These are phyloP conservation scores for Penicillium argentinense DNA, from an alignment of 495 filamentous ascomycete species.

Conservation along the genomic window DNA sequence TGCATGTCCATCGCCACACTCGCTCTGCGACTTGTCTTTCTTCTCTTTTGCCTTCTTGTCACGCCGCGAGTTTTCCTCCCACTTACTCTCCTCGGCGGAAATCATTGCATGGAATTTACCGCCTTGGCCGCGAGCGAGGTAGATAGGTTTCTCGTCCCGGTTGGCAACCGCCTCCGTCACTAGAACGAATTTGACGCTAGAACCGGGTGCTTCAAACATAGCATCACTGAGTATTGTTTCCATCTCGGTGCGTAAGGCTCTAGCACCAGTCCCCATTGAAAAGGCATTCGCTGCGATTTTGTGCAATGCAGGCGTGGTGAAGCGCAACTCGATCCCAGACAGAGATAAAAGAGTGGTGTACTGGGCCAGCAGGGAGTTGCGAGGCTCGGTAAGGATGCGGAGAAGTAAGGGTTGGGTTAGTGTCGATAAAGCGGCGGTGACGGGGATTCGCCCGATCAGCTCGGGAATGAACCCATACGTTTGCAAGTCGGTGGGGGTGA, in stretches of 20 bases:
- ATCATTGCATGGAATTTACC: conserved; percentile 58
- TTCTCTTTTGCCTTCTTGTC: conserved; percentile 34
- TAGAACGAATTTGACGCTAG: conserved; percentile 66
- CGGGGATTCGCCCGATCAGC: conserved; percentile 85
- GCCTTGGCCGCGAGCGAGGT: conserved; percentile 61
- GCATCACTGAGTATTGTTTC: conserved; percentile 82
- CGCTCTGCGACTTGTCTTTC: conserved; percentile 22
- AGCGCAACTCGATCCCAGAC: conserved; percentile 76
- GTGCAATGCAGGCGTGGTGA: conserved; percentile 75
- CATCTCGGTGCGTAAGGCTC: conserved; percentile 85
- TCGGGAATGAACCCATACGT: conserved; percentile 94
- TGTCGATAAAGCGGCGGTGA: conserved; percentile 78
- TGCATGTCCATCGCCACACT: conserved; percentile 26
- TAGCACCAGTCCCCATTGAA: conserved; percentile 80
- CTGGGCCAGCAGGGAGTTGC: conserved; percentile 81
- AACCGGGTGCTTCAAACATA: conserved; percentile 88
- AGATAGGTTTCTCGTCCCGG: conserved; percentile 59
- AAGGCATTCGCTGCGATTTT: conserved; percentile 74
- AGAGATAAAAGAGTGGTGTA: conserved; percentile 84
- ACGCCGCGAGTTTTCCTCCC: conserved; percentile 47
- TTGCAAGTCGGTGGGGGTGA: conserved; percentile 81
- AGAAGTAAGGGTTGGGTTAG: conserved; percentile 77
- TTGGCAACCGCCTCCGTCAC: conserved; percentile 74
- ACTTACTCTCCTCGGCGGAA: conserved; percentile 62
- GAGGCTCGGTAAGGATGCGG: conserved; percentile 87